A percentile compares a stretch with the other conserved stretches of the same genome.
Conservation (phyloP, 306 rosid genomes). For the Dryas drummondii region DNA sequence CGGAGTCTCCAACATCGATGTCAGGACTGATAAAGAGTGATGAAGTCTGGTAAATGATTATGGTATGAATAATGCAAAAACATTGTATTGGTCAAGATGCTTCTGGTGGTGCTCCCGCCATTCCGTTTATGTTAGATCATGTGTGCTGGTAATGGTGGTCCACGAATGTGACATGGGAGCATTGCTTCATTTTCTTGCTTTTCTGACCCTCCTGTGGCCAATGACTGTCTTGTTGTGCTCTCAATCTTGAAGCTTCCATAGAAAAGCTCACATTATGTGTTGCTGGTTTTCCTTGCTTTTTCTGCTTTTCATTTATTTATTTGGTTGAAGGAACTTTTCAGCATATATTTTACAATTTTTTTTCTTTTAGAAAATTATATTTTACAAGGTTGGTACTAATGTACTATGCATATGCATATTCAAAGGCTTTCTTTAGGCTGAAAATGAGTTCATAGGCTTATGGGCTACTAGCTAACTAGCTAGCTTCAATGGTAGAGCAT, state of each 20-base stretch:
- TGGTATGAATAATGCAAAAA: not conserved
- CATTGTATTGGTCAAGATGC: not conserved
- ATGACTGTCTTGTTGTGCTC: too few species aligned
- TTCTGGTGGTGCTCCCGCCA: constrained; percentile 7
- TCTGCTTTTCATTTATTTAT: not conserved
- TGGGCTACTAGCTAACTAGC: too few species aligned
- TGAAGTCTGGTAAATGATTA: not conserved
- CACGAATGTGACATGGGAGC: not conserved
- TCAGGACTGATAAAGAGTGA: not conserved
- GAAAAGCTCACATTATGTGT: constrained; percentile 11
- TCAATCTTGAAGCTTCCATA: constrained; percentile 5
- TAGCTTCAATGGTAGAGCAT: too few species aligned
- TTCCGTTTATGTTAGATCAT: not conserved
- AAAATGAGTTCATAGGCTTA: too few species aligned
- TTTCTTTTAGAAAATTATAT: not conserved
- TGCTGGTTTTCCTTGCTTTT: not conserved
- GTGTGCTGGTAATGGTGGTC: not conserved
- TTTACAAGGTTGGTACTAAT: not conserved
- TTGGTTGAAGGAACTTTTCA: not conserved
- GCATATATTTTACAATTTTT: not conserved
- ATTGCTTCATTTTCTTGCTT: not conserved
- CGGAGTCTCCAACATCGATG: not conserved
- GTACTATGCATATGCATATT: too few species aligned
- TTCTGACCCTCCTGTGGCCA: not conserved
- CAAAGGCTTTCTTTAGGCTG: not conserved